Evolutionary conservation across 2,329 filamentous ascomycete species (phyloP).

Genomic region (Ophiostoma montium): DNA sequence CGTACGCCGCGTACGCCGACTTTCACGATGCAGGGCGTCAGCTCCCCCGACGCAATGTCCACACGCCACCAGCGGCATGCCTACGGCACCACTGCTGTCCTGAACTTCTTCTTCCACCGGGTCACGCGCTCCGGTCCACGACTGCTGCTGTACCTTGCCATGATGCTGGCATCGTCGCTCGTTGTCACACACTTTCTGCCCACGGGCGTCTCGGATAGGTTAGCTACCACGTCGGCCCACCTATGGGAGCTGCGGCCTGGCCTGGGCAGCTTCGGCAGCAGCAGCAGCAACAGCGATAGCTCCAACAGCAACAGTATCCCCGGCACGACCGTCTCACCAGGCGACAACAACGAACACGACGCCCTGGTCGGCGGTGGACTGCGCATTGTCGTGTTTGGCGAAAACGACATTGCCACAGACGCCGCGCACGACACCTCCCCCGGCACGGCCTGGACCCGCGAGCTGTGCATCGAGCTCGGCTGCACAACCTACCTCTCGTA

Average conservation of each 20-base stretch:
- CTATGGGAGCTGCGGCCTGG: conserved; percentile 11
- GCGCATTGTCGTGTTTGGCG: conserved; percentile 39
- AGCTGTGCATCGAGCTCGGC: conserved; percentile 33
- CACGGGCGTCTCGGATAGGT: conserved; percentile 12
- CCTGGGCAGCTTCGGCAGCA: background rate
- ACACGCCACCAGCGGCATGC: background rate
- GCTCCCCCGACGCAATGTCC: background rate
- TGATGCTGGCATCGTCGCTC: conserved; percentile 13
- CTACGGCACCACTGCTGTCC: conserved; percentile 7
- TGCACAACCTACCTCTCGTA: conserved; percentile 33
- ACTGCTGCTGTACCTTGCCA: conserved; percentile 17
- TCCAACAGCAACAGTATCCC: too few species aligned
- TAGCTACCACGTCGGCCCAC: conserved; percentile 11
- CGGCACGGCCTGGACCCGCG: conserved; percentile 30
- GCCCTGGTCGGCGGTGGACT: conserved; percentile 20
- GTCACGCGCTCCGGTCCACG: conserved; percentile 18
- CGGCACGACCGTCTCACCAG: background rate
- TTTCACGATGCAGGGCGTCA: background rate
- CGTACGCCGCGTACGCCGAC: too few species aligned
- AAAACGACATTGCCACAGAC: conserved; percentile 26
- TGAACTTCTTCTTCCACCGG: conserved; percentile 18
- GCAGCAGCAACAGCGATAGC: background rate
- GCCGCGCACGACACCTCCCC: conserved; percentile 8
- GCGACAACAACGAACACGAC: conserved; percentile 8
- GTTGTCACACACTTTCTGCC: conserved; percentile 15